Percentiles rank a stretch among this genome's conserved stretches.
These are phyloP conservation scores for Diplodia sapinea DNA, from an alignment of 2,329 filamentous ascomycete species.

Conservation along the genomic window DNA sequence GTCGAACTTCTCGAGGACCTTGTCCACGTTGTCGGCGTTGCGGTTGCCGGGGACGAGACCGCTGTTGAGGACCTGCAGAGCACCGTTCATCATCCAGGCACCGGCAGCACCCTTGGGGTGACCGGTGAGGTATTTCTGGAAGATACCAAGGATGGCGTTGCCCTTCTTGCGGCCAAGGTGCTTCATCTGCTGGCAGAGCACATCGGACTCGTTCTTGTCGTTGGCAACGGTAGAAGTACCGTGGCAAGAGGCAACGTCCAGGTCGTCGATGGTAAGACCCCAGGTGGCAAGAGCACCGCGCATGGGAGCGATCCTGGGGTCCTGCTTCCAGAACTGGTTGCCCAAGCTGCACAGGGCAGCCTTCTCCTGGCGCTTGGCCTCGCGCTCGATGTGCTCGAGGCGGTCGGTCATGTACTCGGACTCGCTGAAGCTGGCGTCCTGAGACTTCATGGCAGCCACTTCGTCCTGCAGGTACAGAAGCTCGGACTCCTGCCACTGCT, in stretches of 20 bases:
- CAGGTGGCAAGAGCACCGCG: constrained; percentile 96
- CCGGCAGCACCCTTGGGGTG: constrained; percentile 99
- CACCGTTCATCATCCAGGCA: constrained; percentile 99
- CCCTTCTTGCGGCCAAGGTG: constrained; percentile 96
- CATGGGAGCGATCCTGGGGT: constrained; percentile 89
- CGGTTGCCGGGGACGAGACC: constrained; percentile 94
- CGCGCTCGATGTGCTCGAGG: constrained; percentile 81
- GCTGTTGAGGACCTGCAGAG: constrained; percentile 90
- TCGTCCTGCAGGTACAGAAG: constrained; percentile 92
- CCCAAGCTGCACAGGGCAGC: constrained; percentile 91
- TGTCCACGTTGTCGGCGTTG: constrained; percentile 96
- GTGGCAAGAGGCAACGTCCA: constrained; percentile 96
- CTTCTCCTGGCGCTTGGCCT: constrained; percentile 88
- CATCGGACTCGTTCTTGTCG: constrained; percentile 99
- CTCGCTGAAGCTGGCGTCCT: constrained; percentile 74
- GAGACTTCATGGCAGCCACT: constrained; percentile 85
- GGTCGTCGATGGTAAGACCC: constrained; percentile 96
- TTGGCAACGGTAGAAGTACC: constrained; percentile 98
- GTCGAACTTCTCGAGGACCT: constrained; percentile 96
- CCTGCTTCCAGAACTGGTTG: constrained; percentile 99
- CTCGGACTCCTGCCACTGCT: constrained; percentile 95
- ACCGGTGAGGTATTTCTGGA: constrained; percentile 99
- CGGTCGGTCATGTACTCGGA: constrained; percentile 86
- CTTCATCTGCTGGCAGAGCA: constrained; percentile 93
- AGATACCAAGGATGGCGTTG: constrained; percentile 93